Conservation (phyloP, 2,329 filamentous ascomycete species). For the Hyphodiscus sp. region DNA sequence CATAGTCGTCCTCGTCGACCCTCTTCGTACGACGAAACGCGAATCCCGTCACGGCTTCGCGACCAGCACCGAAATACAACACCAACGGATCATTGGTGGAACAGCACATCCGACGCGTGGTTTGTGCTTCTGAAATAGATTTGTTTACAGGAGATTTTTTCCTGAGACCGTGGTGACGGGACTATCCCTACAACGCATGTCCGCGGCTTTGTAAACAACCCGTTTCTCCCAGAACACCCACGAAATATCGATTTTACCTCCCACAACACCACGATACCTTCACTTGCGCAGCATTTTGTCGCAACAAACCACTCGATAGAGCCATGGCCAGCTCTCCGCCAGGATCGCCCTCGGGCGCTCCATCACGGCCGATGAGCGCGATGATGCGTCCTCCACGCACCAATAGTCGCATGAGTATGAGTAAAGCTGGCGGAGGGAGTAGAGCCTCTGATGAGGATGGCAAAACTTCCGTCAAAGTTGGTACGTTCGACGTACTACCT, state of each 20-base stretch:
- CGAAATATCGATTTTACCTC: neutral
- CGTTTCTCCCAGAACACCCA: neutral
- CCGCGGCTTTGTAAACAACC: neutral
- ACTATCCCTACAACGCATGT: conserved; percentile 3
- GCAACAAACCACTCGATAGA: conserved; percentile 25
- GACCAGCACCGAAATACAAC: neutral
- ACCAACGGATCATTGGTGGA: neutral
- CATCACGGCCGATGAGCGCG: conserved; percentile 71
- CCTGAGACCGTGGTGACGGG: neutral
- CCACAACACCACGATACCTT: neutral
- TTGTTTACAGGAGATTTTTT: neutral
- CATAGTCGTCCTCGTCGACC: neutral
- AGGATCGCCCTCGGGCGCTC: conserved; percentile 50
- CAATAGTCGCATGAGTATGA: conserved; percentile 79
- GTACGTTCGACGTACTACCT: conserved; percentile 49
- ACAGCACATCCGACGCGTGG: neutral
- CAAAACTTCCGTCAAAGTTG: conserved; percentile 92
- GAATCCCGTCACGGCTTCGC: neutral
- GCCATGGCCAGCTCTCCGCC: conserved; percentile 65
- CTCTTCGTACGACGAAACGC: neutral
- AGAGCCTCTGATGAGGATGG: conserved; percentile 83
- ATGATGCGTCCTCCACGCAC: conserved; percentile 72
- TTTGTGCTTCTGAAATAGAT: neutral
- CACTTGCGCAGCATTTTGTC: conserved; percentile 23
- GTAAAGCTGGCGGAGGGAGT: conserved; percentile 68